phyloP scores from a whole-genome alignment of 2,329 filamentous ascomycete species.

The Nakataea oryzae region DNA sequence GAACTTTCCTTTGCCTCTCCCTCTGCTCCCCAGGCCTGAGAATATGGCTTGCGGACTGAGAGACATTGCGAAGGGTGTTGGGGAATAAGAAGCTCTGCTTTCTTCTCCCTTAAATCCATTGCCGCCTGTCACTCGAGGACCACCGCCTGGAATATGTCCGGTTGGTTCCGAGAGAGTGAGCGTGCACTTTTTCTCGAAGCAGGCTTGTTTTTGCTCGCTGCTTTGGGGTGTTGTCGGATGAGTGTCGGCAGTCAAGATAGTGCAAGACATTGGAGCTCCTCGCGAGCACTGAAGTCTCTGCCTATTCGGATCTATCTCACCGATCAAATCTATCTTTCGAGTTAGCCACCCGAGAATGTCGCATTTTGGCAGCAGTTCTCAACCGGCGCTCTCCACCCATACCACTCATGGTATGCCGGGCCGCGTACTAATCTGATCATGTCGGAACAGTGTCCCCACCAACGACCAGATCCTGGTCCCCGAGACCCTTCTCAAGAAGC shows the following conservation, averaged over 20 bases:
- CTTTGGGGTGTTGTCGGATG: slow-evolving; percentile 69
- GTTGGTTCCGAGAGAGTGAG: slow-evolving; percentile 22
- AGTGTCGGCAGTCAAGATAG: slow-evolving; percentile 28
- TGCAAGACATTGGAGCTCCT: not conserved
- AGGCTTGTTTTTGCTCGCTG: slow-evolving; percentile 27
- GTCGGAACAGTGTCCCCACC: slow-evolving; percentile 75
- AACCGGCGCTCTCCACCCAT: slow-evolving; percentile 66
- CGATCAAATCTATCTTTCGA: slow-evolving; percentile 73
- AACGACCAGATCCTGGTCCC: slow-evolving; percentile 94
- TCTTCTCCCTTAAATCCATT: slow-evolving; percentile 72
- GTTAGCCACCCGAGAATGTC: slow-evolving; percentile 88
- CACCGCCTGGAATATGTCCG: not conserved
- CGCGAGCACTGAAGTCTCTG: not conserved
- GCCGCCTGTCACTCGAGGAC: slow-evolving; percentile 31
- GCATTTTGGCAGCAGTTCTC: slow-evolving; percentile 88
- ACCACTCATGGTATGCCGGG: slow-evolving; percentile 50
- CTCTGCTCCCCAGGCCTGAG: slow-evolving; percentile 37
- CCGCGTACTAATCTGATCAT: slow-evolving; percentile 68
- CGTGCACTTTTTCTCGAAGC: slow-evolving; percentile 26
- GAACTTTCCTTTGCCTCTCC: slow-evolving; percentile 60
- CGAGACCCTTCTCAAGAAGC: slow-evolving; percentile 99
- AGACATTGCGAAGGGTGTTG: slow-evolving; percentile 64
- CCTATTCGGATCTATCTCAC: slow-evolving; percentile 41
- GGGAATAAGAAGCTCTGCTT: slow-evolving; percentile 50
- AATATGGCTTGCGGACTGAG: slow-evolving; percentile 39